Evolutionary conservation across 2,329 filamentous ascomycete genomes (phyloP), one percentile per base, ranked within the genome.

Genomic region (Orbilia brochopaga): DNA sequence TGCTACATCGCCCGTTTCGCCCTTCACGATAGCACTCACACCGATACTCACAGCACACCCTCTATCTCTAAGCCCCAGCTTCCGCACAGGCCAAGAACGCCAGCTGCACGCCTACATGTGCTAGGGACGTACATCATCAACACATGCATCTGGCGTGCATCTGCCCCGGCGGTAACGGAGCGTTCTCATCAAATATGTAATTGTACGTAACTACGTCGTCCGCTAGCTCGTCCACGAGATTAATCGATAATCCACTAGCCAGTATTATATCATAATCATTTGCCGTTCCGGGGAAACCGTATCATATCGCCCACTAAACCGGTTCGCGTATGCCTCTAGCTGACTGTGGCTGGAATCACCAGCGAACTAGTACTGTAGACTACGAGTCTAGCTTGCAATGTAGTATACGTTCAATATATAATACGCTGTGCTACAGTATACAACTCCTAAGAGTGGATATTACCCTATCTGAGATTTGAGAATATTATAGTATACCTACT

Each of bases 111-210:
- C 27, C 27, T 32, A 4, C 27, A 32, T 32, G 27, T 32, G 27
- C 27, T 32, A 32, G 8, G 27, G 27, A 32, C 8, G 27, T 32
- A 32, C 27, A 32, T 32, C 27, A 32, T 32, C 27, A 32, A 17
- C n/a, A 48, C 44, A 48, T 48, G 19, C 44, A 21, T 48, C 17
- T 48, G 44, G 44, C 44, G 19, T 19, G 44, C 44, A 21, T 48
- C 44, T 5, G 2, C 44, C 4, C 44, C 44, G 44, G 44, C 44
- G 44, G n/a, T 23, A 48, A 48, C 44, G 44, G 44, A 48, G 15
- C 44, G 17, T 48, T 48, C 8, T 8, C 3, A 32, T 32, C 27
- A n/a, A n/a, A n/a, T n/a, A n/a, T n/a, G n/a, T n/a, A n/a, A n/a
- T n/a, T n/a, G 8, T 48, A 48, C 6, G n/a, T 48, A 23, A 10